phyloP scores from a whole-genome alignment of 257 asterid genomes.

The Plantago ovata region DNA sequence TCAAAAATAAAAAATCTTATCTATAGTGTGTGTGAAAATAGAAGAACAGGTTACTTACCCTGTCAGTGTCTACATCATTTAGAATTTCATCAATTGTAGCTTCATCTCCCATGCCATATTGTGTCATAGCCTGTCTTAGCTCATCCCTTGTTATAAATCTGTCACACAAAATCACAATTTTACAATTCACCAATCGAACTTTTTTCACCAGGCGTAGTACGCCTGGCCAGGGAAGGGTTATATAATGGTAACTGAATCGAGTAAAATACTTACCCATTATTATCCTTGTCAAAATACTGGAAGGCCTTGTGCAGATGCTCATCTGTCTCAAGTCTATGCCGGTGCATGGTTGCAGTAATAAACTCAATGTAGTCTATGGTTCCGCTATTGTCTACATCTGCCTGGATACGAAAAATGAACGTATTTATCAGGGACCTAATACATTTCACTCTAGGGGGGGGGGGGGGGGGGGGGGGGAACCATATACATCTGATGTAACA shows the following conservation, averaged over 20 bases:
- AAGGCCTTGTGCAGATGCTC: conserved; percentile 75
- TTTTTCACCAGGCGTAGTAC: too few species aligned
- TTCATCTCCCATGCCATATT: conserved; percentile 92
- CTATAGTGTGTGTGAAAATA: neutral
- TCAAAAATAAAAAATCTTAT: neutral
- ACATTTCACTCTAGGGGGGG: too few species aligned
- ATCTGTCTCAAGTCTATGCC: conserved; percentile 78
- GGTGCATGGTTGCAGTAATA: conserved; percentile 88
- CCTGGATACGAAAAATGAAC: conserved; percentile 33
- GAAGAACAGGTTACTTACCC: conserved; percentile 29
- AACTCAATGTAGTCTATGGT: conserved; percentile 82
- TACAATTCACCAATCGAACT: neutral
- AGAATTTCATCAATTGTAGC: conserved; percentile 79
- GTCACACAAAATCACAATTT: neutral
- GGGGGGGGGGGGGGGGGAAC: too few species aligned
- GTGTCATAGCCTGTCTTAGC: conserved; percentile 71
- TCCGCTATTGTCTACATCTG: conserved; percentile 85
- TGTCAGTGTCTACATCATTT: conserved; percentile 77
- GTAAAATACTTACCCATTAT: conserved; percentile 45
- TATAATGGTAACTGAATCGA: neutral
- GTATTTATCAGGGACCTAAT: neutral
- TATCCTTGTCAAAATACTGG: conserved; percentile 70
- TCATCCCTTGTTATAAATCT: conserved; percentile 94
- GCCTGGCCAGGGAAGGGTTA: neutral
- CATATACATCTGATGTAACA: too few species aligned